phyloP scores from a whole-genome alignment of 2,329 filamentous ascomycete species.

The Paracamarosporium sp. region DNA sequence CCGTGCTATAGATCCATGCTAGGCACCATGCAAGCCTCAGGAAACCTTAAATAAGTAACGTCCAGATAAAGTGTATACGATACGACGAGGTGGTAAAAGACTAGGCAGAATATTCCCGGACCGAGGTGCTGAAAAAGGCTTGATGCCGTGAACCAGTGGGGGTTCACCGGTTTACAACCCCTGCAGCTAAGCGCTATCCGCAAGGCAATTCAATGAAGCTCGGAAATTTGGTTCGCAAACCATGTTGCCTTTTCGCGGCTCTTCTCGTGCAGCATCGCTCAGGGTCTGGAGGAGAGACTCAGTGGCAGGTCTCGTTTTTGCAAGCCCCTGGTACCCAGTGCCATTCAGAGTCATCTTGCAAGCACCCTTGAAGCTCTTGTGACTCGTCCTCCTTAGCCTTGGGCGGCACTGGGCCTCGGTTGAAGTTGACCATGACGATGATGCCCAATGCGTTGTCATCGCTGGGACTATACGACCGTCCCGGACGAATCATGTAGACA shows the following conservation, averaged over 20 bases:
- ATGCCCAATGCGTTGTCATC: constrained; percentile 30
- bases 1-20: neutral
- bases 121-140: neutral
- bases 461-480: constrained; percentile 23
- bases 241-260: constrained; percentile 9
- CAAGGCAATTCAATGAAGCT: neutral
- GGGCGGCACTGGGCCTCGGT: constrained; percentile 12
- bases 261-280: neutral
- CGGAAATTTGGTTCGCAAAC: constrained; percentile 6
- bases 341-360: constrained; percentile 7
- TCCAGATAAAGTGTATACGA: neutral
- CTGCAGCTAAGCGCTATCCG: neutral
- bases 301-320: constrained; percentile 3
- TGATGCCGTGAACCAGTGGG: constrained; percentile 5
- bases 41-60: neutral
- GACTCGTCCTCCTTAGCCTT: neutral
- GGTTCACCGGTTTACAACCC: constrained; percentile 9
- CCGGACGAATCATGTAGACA: constrained; percentile 42
- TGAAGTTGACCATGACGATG: constrained; percentile 43
- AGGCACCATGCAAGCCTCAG: neutral
- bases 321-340: constrained; percentile 12
- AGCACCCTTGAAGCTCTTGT: neutral
- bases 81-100: neutral
- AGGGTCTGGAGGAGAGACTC: neutral
- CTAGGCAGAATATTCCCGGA: neutral